These are phyloP conservation scores for Lathyrus oleraceus DNA, from an alignment of 306 rosid genomes.

Conservation along the genomic window DNA sequence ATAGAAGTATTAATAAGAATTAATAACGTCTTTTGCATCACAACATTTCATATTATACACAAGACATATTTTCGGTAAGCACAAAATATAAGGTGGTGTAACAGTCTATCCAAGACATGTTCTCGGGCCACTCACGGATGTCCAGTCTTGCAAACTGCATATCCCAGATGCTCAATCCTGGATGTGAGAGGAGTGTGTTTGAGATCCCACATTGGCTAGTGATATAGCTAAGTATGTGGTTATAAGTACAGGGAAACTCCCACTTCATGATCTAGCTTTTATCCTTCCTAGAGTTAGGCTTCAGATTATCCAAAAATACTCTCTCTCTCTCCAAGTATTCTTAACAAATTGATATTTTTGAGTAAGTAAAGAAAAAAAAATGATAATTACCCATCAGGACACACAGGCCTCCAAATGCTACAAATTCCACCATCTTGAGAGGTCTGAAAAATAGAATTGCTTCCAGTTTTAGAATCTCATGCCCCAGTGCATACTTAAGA, in stretches of 20 bases:
- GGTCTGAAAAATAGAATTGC: constrained; percentile 50
- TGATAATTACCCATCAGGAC: constrained; percentile 83
- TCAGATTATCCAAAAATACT: not conserved
- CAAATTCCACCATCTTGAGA: constrained; percentile 59
- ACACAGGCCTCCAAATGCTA: constrained; percentile 93
- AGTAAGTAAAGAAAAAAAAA: constrained; percentile 10
- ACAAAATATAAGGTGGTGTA: not conserved
- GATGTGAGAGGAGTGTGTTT: not conserved
- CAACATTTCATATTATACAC: not conserved
- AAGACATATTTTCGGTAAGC: not conserved
- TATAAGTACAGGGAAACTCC: not conserved
- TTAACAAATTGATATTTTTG: constrained; percentile 10
- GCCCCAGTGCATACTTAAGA: constrained; percentile 9
- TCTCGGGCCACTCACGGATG: not conserved
- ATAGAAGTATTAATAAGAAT: not conserved
- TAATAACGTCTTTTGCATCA: not conserved
- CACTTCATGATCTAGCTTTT: not conserved
- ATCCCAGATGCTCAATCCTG: not conserved
- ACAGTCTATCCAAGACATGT: not conserved
- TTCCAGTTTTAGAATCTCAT: not conserved
- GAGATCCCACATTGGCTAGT: not conserved
- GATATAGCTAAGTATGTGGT: not conserved
- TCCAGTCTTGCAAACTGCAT: not conserved
- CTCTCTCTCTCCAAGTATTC: not conserved
- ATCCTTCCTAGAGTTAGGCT: not conserved